These are phyloP conservation scores for Rhododendron mucronatum DNA, from an alignment of 148 eudicot species.

Conservation along the genomic window DNA sequence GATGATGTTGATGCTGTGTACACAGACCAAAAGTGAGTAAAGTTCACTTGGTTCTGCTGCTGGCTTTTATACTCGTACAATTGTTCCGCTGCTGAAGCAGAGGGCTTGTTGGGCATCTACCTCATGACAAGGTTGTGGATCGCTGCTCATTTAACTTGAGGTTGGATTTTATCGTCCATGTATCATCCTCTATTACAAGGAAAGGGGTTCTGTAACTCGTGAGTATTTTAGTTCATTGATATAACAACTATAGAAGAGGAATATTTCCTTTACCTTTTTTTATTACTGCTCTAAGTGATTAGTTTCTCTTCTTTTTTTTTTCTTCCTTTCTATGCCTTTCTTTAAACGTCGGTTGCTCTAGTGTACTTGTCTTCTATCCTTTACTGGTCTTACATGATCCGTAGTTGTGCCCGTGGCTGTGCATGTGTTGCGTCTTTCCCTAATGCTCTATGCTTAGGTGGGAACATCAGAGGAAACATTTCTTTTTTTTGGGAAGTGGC, in stretches of 20 bases:
- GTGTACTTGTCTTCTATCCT: not conserved
- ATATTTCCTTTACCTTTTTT: not conserved
- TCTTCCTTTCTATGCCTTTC: too few species aligned
- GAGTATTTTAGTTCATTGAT: not conserved
- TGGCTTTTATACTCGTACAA: not conserved
- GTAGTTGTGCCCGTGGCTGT: not conserved
- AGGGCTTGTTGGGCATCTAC: conserved; percentile 2
- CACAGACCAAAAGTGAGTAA: conserved; percentile 66
- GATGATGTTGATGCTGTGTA: conserved; percentile 97
- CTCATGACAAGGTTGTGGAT: not conserved
- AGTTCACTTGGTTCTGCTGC: not conserved
- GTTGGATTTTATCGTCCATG: not conserved
- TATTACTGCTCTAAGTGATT: not conserved
- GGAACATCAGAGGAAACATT: not conserved
- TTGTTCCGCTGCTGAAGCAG: not conserved
- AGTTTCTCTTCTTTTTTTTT: not conserved
- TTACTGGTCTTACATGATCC: not conserved
- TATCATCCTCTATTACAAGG: not conserved
- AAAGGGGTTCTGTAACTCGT: not conserved
- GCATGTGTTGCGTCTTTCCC: not conserved
- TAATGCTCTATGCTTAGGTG: not conserved
- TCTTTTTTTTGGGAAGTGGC: too few species aligned
- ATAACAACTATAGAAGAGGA: not conserved
- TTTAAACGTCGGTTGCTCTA: not conserved
- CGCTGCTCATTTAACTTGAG: not conserved